Conservation (phyloP, 176 grass and related monocot genomes). For the Lolium multiflorum region DNA sequence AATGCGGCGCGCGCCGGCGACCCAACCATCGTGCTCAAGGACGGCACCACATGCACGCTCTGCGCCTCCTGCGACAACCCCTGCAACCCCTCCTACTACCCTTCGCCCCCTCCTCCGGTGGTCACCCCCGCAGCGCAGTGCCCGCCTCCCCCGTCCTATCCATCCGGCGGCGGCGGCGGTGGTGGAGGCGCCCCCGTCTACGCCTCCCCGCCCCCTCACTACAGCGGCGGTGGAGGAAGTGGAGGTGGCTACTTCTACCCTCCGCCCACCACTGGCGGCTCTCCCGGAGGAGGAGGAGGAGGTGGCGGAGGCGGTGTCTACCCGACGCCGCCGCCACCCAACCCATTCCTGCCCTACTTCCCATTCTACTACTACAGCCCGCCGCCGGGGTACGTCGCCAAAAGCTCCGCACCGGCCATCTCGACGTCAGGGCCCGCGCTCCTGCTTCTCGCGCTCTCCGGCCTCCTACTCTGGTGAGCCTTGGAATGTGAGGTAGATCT, state of each 20-base stretch:
- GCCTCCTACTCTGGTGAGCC: slow-evolving; percentile 31
- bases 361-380: slow-evolving; percentile 97
- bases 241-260: slow-evolving; percentile 40
- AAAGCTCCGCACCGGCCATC: slow-evolving; percentile 16
- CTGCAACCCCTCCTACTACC: slow-evolving; percentile 61
- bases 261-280: slow-evolving; percentile 34
- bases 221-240: neutral
- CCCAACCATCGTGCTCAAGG: slow-evolving; percentile 59
- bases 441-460: slow-evolving; percentile 1
- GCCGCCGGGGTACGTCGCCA: slow-evolving; percentile 47
- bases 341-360: slow-evolving; percentile 96
- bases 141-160: slow-evolving; percentile 52
- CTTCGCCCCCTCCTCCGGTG: slow-evolving; percentile 56
- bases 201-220: slow-evolving; percentile 35
- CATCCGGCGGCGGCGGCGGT: neutral
- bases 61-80: slow-evolving; percentile 89
- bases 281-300: slow-evolving; percentile 5
- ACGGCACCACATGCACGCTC: slow-evolving; percentile 82
- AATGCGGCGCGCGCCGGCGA: slow-evolving; percentile 7
- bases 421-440: neutral
- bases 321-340: slow-evolving; percentile 82
- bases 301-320: slow-evolving; percentile 32
- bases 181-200: neutral
- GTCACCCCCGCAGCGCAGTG: slow-evolving; percentile 30
- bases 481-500: slow-evolving; percentile 34